These are phyloP conservation scores for Suillus plorans DNA, from an alignment of 768 basidiomycete species.

Conservation along the genomic window DNA sequence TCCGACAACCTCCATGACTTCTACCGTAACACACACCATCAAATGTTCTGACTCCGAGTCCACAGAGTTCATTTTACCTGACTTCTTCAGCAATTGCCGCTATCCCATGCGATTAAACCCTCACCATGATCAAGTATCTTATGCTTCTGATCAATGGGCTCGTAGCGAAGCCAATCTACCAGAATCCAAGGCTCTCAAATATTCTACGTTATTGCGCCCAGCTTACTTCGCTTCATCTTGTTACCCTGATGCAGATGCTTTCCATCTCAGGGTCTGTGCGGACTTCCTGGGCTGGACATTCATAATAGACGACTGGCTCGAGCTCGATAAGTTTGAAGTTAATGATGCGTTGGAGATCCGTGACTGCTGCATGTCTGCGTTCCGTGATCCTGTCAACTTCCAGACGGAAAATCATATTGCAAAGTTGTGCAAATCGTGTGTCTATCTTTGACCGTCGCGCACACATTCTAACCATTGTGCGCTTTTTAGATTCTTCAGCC, in stretches of 20 bases:
- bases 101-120: not conserved
- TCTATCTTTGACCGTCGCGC: not conserved
- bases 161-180: not conserved
- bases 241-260: conserved; percentile 55
- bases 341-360: conserved; percentile 28
- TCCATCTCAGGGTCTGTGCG: conserved; percentile 61
- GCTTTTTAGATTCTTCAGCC: conserved; percentile 34
- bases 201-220: conserved; percentile 25
- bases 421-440: conserved; percentile 35
- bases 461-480: not conserved
- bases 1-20: not conserved
- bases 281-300: conserved; percentile 60
- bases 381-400: conserved; percentile 23
- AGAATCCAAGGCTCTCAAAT: conserved; percentile 14
- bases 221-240: conserved; percentile 60
- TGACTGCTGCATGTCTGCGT: conserved; percentile 29
- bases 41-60: not conserved
- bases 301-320: conserved; percentile 34
- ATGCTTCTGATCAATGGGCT: not conserved
- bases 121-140: not conserved
- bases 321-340: conserved; percentile 18
- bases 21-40: not conserved
- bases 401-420: conserved; percentile 14
- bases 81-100: not conserved
- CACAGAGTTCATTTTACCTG: not conserved